Base-by-base conservation (phyloP, 768 basidiomycete genomes). In the Chalciporus piperatus region DNA sequence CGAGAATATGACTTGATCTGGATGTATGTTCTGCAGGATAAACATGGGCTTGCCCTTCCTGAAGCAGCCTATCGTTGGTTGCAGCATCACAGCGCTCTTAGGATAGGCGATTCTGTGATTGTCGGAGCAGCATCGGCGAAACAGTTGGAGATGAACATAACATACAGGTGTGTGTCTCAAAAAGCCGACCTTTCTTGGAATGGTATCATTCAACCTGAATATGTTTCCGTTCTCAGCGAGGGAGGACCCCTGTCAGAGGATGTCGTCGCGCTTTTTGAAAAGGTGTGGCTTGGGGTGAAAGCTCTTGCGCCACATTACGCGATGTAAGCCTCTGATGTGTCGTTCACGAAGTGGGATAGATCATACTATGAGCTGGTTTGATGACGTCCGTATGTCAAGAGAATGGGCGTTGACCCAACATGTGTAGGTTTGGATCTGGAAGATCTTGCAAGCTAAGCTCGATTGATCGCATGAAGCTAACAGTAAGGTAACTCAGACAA, bases 41-140 rank as follows among this genome's bases (percentile, higher is more conserved):
- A 44, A 38, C 42, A 47, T 10, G 40, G 55, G 11, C 40, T 61
- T 11, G 25, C 23, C 25, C 49, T 58, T 27, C 23, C 48, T 41
- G 56, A 60, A 46, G 55, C 27, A 27, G 27, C 27, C 1, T 9
- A 9, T 6, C 27, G 27, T 27, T 27, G 27, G 6, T 27, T 27
- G 27, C 27, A 27, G 27, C 27, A 27, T 27, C 27, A 27, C 27
- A 27, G 27, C 27, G 27, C 27, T 5, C 3, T 27, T 1, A 27
- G 9, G 9, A 27, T 9, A 9, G 27, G 27, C 27, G 27, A 27
- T 55, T 59, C 52, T 37, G 61, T 75, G 57, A 66, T 76, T 50
- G 64, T 78, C 48, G 73, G 74, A 13, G 73, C 73, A 10, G 58
- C 65, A 43, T 65, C 61, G 5, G 54, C 63, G 45, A 57, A 61